Conservation (phyloP, 192 early-diverging fungal genomes). For the Spizellomyces punctatus region DNA sequence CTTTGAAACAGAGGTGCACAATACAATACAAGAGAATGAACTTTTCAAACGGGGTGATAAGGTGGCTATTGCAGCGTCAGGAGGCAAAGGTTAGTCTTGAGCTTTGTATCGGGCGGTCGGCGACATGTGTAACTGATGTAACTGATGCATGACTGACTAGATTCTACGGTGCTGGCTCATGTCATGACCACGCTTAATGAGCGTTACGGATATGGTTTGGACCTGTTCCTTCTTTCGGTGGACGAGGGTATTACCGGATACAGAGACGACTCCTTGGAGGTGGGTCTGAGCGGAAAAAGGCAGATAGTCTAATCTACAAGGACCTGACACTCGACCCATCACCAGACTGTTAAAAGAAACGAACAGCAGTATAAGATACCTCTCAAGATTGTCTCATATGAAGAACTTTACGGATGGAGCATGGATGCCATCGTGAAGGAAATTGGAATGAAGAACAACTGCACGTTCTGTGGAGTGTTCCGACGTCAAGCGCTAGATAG, state of each 20-base stretch:
- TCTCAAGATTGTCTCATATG: constrained; percentile 90
- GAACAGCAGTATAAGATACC: constrained; percentile 92
- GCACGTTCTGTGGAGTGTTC: constrained; percentile 99
- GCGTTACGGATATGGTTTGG: constrained; percentile 87
- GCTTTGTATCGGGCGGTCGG: neutral
- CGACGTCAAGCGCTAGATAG: constrained; percentile 95
- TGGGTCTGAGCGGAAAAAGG: neutral
- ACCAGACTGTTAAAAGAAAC: constrained; percentile 90
- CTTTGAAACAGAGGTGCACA: constrained; percentile 93
- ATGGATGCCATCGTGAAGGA: constrained; percentile 97
- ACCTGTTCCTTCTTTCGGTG: constrained; percentile 88
- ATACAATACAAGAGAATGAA: constrained; percentile 80
- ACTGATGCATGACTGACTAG: constrained; percentile 29
- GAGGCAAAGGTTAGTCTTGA: constrained; percentile 72
- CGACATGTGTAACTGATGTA: neutral
- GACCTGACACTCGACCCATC: no score
- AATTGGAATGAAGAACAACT: constrained; percentile 97
- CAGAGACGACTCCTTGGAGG: constrained; percentile 93
- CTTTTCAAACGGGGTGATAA: constrained; percentile 85
- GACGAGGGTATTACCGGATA: constrained; percentile 99
- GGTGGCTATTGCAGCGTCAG: constrained; percentile 94
- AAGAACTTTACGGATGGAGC: constrained; percentile 95
- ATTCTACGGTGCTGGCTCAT: constrained; percentile 95
- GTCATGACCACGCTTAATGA: constrained; percentile 93
- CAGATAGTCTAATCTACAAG: neutral